Evolutionary conservation across 2,329 filamentous ascomycete species (phyloP), one percentile per base, ranked within the genome.

Genomic region (Neoscytalidium dimidiatum): DNA sequence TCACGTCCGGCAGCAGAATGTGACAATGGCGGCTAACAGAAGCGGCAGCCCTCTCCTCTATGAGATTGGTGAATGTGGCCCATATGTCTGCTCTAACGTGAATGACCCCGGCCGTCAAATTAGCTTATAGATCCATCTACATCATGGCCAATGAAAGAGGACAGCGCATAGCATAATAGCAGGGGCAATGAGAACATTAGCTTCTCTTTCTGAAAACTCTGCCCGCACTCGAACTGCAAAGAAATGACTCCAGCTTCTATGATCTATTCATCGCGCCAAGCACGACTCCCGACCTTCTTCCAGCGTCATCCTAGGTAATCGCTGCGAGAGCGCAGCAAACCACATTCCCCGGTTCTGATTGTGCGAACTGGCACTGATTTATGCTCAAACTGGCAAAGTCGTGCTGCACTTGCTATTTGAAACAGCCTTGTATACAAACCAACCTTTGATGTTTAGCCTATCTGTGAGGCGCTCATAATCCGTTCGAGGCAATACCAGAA

Each of bases 401-500:
- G 23, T 33, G 56, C 17, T 46, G 19, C 41, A 44, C 11, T 44
- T 6, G 19, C 13, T 17, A 31, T 46, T 23, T 23, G 6, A 44
- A 26, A 44, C n/a, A 44, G 53, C 38, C 23, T 58, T 23, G 41
- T 23, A 23, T 21, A 33, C 17, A 17, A 46, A 46, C 41, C n/a
- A 60, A 46, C 28, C 41, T 35, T 44, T 14, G 41, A 46, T 46
- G 41, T 60, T 60, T 23, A 60, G 56, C 41, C 56, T 46, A 46
- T 46, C 28, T n/a, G 33, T 46, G 29, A 58, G 31, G 56, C 28
- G 56, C 38, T 60, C 46, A 33, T 41, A 26, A 44, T 26, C 56
- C 26, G 46, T 4, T 46, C 26, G 41, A 21, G 26, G 56, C 38
- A 46, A 46, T 33, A n/a, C 43, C 28, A 60, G 26, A 13, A 46